These are phyloP conservation scores for Yamadazyma mexicana DNA, from an alignment of 1,139 yeast species.

Conservation along the genomic window DNA sequence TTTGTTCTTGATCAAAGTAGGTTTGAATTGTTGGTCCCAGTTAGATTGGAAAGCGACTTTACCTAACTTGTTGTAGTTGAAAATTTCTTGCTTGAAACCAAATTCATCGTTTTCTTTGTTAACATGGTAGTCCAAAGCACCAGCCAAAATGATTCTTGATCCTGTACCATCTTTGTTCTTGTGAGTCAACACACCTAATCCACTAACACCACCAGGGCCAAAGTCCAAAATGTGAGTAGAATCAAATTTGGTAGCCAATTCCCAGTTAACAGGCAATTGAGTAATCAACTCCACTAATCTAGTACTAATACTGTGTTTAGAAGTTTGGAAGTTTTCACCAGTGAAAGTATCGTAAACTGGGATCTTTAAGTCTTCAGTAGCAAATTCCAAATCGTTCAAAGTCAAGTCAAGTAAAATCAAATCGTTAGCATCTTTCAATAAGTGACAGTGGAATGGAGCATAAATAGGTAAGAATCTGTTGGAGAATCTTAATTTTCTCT, in stretches of 20 bases:
- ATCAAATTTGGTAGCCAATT: conserved; percentile 73
- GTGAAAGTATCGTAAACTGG: conserved; percentile 92
- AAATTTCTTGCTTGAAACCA: conserved; percentile 94
- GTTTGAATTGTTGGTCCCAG: conserved; percentile 89
- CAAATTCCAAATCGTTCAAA: conserved; percentile 53
- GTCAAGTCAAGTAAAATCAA: conserved; percentile 65
- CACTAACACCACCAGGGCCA: conserved; percentile 99
- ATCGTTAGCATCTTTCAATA: conserved; percentile 71
- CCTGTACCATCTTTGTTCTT: conserved; percentile 99
- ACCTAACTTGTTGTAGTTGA: conserved; percentile 58
- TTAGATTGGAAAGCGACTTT: conserved; percentile 81
- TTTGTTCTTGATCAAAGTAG: conserved; percentile 73
- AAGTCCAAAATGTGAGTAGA: conserved; percentile 92
- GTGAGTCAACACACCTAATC: conserved; percentile 93
- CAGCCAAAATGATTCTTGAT: conserved; percentile 89
- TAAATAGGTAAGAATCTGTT: conserved; percentile 93
- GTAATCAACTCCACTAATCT: conserved; percentile 80
- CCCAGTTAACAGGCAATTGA: conserved; percentile 93
- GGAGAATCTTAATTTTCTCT: conserved; percentile 89
- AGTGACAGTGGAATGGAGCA: conserved; percentile 95
- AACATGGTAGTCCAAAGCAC: conserved; percentile 65
- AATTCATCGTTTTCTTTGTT: conserved; percentile 67
- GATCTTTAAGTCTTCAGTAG: conserved; percentile 57
- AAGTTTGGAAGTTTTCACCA: conserved; percentile 72
- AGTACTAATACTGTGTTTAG: conserved; percentile 45